Evolutionary conservation across 306 rosid species (phyloP), one percentile per base, ranked within the genome.

Genomic region (cucumber (Cucumis sativus)): DNA sequence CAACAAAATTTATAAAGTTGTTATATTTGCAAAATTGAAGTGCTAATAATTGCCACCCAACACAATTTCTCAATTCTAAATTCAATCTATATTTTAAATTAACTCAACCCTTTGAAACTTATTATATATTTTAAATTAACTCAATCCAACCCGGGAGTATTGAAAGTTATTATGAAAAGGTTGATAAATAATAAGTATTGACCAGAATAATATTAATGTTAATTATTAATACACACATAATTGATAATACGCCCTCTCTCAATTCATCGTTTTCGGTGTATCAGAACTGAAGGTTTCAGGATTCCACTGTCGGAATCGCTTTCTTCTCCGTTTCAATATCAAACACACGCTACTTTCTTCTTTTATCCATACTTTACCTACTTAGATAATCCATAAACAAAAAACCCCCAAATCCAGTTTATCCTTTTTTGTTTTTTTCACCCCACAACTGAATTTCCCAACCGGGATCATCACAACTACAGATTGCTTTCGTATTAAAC

Each of bases 251-350:
- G 4, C 54, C 5, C 72, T 37, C 51, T 17, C 72, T 35, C 40
- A 2, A 39, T 65, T 65, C 72, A 65, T 65, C 72, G 72, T 65
- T 65, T 65, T 37, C 51, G 72, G 51, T 65, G 72, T 65, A 37
- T 65, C 72, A 65, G 72, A 65, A 65, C 72, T 37, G 72, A 65
- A 65, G 72, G 25, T 18, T 65, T 65, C 28, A 40, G 72, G 51
- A 65, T 65, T 65, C 72, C 51, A 39, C 25, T 39, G 72, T 65
- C 72, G 72, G 72, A 65, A 65, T 65, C 16, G 72, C 15, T 35
- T 65, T 39, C 51, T 39, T 14, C 51, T 39, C 72, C 67, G 16
- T 61, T 61, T 28, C 67, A 61, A 28, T 37, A 10, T 9, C 49
- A 43, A 65, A 10, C 49, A 15, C 71, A 65, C 25, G 8, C 71